A percentile compares a stretch with the other conserved stretches of the same genome.
Evolutionary conservation across 2,329 filamentous ascomycete genomes (phyloP).

Genomic region (Verticillium nonalfalfae): DNA sequence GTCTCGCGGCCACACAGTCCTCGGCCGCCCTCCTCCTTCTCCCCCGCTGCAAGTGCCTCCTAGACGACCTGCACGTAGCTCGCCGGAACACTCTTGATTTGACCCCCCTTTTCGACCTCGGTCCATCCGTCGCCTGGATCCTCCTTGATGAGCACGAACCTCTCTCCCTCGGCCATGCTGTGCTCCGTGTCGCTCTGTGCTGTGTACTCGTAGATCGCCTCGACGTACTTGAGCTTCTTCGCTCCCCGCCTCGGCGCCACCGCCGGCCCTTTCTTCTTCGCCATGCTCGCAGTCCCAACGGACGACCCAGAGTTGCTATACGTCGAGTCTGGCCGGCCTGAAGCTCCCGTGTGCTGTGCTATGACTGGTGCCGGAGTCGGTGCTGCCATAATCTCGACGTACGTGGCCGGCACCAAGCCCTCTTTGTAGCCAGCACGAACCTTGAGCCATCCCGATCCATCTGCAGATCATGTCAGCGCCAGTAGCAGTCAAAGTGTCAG

Average conservation of each 20-base stretch:
- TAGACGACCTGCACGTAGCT: slow-evolving; percentile 81
- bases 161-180: slow-evolving; percentile 84
- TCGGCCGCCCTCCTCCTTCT: not conserved
- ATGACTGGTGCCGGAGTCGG: slow-evolving; percentile 27
- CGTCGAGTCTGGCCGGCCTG: slow-evolving; percentile 61
- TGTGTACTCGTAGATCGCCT: slow-evolving; percentile 87
- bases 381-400: slow-evolving; percentile 62
- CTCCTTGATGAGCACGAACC: slow-evolving; percentile 81
- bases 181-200: slow-evolving; percentile 83
- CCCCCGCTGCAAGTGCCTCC: slow-evolving; percentile 12
- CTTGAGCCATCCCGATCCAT: slow-evolving; percentile 88
- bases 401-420: slow-evolving; percentile 81
- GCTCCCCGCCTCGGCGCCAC: slow-evolving; percentile 87
- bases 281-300: slow-evolving; percentile 34
- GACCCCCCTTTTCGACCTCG: slow-evolving; percentile 88
- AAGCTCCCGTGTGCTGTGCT: slow-evolving; percentile 37
- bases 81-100: slow-evolving; percentile 83
- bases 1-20: not conserved
- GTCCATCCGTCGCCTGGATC: slow-evolving; percentile 94
- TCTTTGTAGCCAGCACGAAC: slow-evolving; percentile 69
- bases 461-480: slow-evolving; percentile 34
- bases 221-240: slow-evolving; percentile 90
- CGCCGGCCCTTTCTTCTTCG: slow-evolving; percentile 83
- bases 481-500: not conserved
- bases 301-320: slow-evolving; percentile 76